Evolutionary conservation across 441 rosid genomes (phyloP), one percentile per base, ranked within the genome.

Genomic region (Bocquillonia castaneifolia): DNA sequence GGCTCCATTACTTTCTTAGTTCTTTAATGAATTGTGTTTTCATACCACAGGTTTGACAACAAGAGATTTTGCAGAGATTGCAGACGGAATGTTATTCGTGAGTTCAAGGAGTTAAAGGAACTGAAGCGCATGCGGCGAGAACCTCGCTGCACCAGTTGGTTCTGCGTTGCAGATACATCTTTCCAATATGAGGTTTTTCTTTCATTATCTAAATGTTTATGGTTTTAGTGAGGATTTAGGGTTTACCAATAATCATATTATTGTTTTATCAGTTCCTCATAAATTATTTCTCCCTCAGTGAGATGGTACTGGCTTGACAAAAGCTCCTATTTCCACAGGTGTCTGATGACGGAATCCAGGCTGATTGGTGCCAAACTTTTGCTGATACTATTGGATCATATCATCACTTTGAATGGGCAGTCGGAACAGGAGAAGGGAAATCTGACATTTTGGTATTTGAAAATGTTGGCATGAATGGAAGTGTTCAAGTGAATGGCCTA

Each of bases 21-120:
- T 29, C 25, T 59, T 45, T 66, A 67, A 72, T 59, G 55, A 56
- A 31, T 37, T 36, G 52, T 51, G 62, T 69, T 20, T 82, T 66
- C 69, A 52, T 79, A 55, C 70, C 74, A 69, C 88, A 94, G 99
- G 89, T 94, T 94, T 78, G 97, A 94, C 76, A 84, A 89, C 92
- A 94, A 94, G 82, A 88, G 91, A 76, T 94, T 94, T 83, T 94
- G 99, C 76, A 83, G 96, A 88, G 98, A 92, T 79, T 94, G 99
- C 80, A 86, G 98, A 79, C 79, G 94, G 66, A 94, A 94, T 58
- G 99, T 94, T 72, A 92, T 90, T 72, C 92, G 94, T 32, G 99
- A 94, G 69, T 93, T 93, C 76, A 93, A 91, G 86, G 97, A 91
- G 78, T 81, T 91, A 34, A 93, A 91, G 84, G 99, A 93, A 81